A percentile compares a stretch with the other conserved stretches of the same genome.
Conservation (phyloP, 208 protist species). For the Acanthamoeba lenticulata region DNA sequence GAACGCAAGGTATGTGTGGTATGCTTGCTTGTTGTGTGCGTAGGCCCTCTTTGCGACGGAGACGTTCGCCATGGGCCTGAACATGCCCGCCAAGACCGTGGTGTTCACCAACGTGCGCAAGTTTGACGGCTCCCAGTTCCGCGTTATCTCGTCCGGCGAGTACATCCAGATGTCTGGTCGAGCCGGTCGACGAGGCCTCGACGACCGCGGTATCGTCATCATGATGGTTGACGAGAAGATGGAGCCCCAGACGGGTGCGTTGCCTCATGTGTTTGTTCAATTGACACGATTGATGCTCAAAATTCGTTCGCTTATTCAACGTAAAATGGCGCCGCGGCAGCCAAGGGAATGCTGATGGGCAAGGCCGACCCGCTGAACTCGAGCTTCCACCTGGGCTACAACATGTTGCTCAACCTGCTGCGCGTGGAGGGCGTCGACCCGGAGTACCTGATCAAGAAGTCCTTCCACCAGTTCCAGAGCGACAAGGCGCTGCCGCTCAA, state of each 20-base stretch:
- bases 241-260: conserved; percentile 91
- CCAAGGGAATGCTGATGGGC: conserved; percentile 91
- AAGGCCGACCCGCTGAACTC: conserved; percentile 85
- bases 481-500: conserved; percentile 78
- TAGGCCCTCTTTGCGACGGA: conserved; percentile 98
- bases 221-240: conserved; percentile 98
- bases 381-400: conserved; percentile 98
- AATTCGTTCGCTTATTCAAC: background rate
- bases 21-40: background rate
- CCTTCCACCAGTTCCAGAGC: conserved; percentile 98
- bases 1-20: background rate
- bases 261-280: no score
- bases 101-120: conserved; percentile 99
- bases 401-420: conserved; percentile 99
- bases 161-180: conserved; percentile 99
- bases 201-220: conserved; percentile 98
- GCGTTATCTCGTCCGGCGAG: conserved; percentile 96
- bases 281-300: background rate
- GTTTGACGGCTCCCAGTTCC: conserved; percentile 97
- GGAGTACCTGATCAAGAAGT: conserved; percentile 97
- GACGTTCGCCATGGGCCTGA: conserved; percentile 99
- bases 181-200: conserved; percentile 99
- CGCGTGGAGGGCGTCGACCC: conserved; percentile 97
- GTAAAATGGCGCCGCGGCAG: background rate
- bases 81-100: conserved; percentile 99